Evolutionary conservation across 345 rosid species (phyloP), one percentile per base, ranked within the genome.

Genomic region (Brassica carinata): DNA sequence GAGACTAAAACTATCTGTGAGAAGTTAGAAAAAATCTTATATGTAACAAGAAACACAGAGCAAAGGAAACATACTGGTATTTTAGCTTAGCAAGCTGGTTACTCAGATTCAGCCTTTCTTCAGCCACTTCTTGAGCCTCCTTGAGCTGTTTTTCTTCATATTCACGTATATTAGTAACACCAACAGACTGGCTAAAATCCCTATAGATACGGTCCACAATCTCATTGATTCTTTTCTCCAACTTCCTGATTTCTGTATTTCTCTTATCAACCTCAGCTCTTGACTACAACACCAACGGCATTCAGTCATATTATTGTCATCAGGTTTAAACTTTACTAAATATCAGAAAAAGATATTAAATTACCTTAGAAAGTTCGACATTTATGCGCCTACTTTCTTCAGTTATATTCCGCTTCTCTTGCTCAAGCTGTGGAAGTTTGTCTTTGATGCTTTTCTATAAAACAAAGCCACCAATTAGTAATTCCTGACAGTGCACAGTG

Each of bases 141-240:
- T 94, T 93, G 74, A 96, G 88, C 88, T 96, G 96, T 77, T 88
- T 92, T 85, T 96, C 99, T 83, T 96, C 98, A 84, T 92, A 96
- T 85, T 92, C 96, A 67, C 96, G 99, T 76, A 96, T 93, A 80
- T 96, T 96, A 77, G 89, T 84, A 76, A 96, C 96, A 30, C 97
- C 97, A 73, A 93, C 98, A 79, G 85, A 77, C 69, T 71, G 83
- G 84, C 99, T 93, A 81, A 96, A 96, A 72, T 86, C 87, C 86
- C 81, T 87, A 83, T 85, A 93, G 69, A 96, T 87, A 62, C 84
- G 83, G 67, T 96, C 99, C 75, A 90, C 92, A 77, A 92, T 89
- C 88, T 89, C 90, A 84, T 96, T 96, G 75, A 96, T 96, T 86
- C 88, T 87, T 85, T 86, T 90, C 89, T 92, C 99, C 84, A 92